A percentile compares a stretch with the other conserved stretches of the same genome.
These are phyloP conservation scores for Gynostemma pentaphyllum DNA, from an alignment of 306 rosid species.

Conservation along the genomic window DNA sequence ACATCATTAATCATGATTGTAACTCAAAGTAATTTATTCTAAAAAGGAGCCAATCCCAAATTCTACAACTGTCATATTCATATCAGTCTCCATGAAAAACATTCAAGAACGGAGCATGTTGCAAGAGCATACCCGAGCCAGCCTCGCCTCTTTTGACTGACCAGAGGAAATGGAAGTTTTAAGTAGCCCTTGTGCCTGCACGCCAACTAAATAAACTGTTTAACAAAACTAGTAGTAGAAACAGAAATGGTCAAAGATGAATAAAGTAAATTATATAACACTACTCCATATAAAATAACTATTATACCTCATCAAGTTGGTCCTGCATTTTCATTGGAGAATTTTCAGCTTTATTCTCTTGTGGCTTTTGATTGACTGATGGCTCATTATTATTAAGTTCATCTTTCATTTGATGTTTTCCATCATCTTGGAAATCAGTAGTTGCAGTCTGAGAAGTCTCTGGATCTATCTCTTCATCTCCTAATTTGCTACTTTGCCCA, in stretches of 20 bases:
- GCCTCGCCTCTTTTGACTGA: slow-evolving; percentile 96
- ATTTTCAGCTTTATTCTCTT: slow-evolving; percentile 38
- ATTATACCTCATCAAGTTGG: slow-evolving; percentile 84
- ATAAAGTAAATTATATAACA: neutral
- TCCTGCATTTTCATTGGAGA: slow-evolving; percentile 53
- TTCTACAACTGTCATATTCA: neutral
- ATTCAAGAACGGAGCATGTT: neutral
- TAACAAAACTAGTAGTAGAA: slow-evolving; percentile 23
- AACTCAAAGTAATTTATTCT: neutral
- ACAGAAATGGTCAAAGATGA: neutral
- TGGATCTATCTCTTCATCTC: slow-evolving; percentile 28
- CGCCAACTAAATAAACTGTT: slow-evolving; percentile 46
- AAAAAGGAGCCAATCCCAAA: neutral
- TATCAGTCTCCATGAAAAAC: neutral
- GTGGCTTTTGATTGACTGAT: slow-evolving; percentile 27
- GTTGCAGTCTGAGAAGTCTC: slow-evolving; percentile 35
- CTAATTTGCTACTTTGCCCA: slow-evolving; percentile 29
- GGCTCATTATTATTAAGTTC: slow-evolving; percentile 32
- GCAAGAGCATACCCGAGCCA: slow-evolving; percentile 75
- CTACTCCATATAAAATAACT: slow-evolving; percentile 13
- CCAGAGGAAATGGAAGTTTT: slow-evolving; percentile 80
- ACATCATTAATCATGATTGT: neutral
- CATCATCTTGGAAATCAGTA: slow-evolving; percentile 23
- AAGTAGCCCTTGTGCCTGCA: slow-evolving; percentile 95
- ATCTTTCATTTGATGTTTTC: slow-evolving; percentile 26